Evolutionary conservation across 306 rosid genomes (phyloP), one percentile per base, ranked within the genome.

Genomic region (Cicer arietinum): DNA sequence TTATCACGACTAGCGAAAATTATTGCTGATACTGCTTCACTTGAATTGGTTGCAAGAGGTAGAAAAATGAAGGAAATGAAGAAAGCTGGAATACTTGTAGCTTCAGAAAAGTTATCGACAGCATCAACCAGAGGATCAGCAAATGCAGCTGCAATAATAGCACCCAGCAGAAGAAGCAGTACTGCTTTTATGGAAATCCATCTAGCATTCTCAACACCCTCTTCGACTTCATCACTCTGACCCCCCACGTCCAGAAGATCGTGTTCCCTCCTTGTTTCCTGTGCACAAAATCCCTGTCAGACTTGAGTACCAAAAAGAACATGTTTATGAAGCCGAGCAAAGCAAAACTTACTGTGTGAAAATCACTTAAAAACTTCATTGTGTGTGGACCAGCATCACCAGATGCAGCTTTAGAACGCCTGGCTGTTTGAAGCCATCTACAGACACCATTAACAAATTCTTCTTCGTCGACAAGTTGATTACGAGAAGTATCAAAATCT

Each of bases 61-160:
- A 92, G 87, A 4, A 69, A 84, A 20, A 94, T 88, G 80, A 94
- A 94, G 7, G 99, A 94, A 85, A 94, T 86, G 88, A 94, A 94
- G 91, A 94, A 94, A 14, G 92, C 90, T 7, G 97, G 99, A 87
- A 94, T 94, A 47, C 77, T 79, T 1, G 97, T 90, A 67, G 99
- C 99, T n/a, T 70, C 83, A 14, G 99, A 92, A 56, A 94, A 94
- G 82, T 89, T 86, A 81, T 94, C 91, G 8, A 94, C 99, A 1
- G 76, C 95, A 54, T 92, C 99, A 46, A 94, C 97, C 71, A 94
- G 80, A 12, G 99, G 97, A 81, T 92, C 97, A 20, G 99, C 99
- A 56, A 81, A 82, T 16, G 78, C 89, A 52, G 90, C 99, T 0
- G 99, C 99, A 67, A 94, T 88, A 71, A 83, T 73, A 56, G 97